These are phyloP conservation scores for Fagus sylvatica DNA, from an alignment of 306 rosid species.

Conservation along the genomic window DNA sequence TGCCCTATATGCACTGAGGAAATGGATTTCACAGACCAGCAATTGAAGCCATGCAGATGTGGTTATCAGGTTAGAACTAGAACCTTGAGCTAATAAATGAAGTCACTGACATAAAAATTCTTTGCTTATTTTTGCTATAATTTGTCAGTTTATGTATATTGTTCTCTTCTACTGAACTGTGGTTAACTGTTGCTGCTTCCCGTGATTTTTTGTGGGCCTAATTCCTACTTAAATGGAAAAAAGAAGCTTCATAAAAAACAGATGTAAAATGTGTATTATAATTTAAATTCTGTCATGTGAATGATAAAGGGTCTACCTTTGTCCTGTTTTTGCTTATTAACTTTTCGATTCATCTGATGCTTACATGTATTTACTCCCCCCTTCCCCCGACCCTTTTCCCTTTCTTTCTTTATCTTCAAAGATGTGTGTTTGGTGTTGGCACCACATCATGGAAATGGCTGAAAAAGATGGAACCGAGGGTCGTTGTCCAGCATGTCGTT, in stretches of 20 bases:
- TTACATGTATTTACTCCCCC: background rate
- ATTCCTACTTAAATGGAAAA: background rate
- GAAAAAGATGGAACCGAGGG: conserved; percentile 50
- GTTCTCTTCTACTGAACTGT: background rate
- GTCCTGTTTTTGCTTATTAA: background rate
- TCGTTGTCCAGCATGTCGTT: conserved; percentile 57
- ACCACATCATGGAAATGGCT: conserved; percentile 59
- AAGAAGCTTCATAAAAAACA: background rate
- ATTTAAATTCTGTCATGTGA: background rate
- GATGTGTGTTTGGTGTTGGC: conserved; percentile 66
- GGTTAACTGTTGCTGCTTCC: background rate
- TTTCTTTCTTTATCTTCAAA: conserved; percentile 15
- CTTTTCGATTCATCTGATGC: background rate
- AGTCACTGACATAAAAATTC: background rate
- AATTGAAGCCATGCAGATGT: conserved; percentile 58
- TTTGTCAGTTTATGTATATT: background rate
- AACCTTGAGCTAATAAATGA: background rate
- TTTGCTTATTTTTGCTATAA: background rate
- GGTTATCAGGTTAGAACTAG: conserved; percentile 50
- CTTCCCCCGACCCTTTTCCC: background rate
- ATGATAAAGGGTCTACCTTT: background rate
- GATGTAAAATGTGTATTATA: background rate
- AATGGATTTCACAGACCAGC: conserved; percentile 63
- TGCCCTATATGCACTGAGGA: conserved; percentile 61
- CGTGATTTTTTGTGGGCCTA: background rate